Evolutionary conservation across 495 filamentous ascomycete species (phyloP).

Genomic region (Penicillium parvum): DNA sequence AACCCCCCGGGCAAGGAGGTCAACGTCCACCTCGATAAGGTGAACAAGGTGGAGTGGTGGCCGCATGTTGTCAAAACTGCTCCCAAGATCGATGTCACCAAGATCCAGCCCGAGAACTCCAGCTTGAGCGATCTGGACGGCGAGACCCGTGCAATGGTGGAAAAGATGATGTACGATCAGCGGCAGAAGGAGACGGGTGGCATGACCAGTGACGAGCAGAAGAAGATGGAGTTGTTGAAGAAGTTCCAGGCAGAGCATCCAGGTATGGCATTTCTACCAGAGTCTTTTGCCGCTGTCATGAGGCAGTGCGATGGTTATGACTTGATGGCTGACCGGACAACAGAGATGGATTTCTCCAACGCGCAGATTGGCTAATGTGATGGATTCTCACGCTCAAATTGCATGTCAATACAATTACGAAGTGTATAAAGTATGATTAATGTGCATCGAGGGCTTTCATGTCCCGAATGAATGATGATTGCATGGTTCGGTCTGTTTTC

Average conservation of each 20-base stretch:
- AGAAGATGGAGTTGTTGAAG: constrained; percentile 86
- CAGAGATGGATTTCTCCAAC: constrained; percentile 50
- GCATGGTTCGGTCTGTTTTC: not conserved
- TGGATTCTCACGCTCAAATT: not conserved
- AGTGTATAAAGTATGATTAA: constrained; percentile 29
- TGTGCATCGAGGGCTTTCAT: constrained; percentile 4
- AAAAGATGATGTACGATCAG: constrained; percentile 99
- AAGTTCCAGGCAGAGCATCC: constrained; percentile 84
- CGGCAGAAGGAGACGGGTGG: constrained; percentile 90
- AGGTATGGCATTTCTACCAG: constrained; percentile 66
- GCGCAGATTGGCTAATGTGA: constrained; percentile 36
- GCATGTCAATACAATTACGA: constrained; percentile 1
- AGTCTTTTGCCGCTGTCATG: not conserved
- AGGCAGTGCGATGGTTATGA: not conserved
- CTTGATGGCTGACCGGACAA: constrained; percentile 12
- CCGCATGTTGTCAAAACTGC: constrained; percentile 79
- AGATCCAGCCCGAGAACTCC: constrained; percentile 89
- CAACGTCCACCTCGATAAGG: constrained; percentile 89
- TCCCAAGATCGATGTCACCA: constrained; percentile 81
- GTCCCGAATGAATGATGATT: constrained; percentile 15
- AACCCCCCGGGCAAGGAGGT: constrained; percentile 64
- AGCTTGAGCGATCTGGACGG: constrained; percentile 90
- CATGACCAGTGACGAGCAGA: constrained; percentile 84
- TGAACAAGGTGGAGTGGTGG: constrained; percentile 99
- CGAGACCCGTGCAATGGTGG: constrained; percentile 95